A percentile compares a stretch with the other conserved stretches of the same genome.
Evolutionary conservation across 306 rosid species (phyloP).

Genomic region (Ormosia emarginata): DNA sequence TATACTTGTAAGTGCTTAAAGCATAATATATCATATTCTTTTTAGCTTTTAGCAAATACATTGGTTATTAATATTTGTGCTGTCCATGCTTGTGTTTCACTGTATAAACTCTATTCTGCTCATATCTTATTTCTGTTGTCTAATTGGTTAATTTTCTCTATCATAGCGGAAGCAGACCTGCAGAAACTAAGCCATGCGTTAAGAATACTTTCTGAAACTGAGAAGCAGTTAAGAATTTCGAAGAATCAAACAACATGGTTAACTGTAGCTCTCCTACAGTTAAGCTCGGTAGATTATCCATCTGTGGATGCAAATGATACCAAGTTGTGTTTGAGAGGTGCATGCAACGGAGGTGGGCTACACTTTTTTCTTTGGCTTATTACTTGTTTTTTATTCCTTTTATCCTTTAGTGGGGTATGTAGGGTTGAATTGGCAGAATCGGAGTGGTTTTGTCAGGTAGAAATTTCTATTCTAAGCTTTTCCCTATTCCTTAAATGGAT

Average conservation of each 20-base stretch:
- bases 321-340: constrained; percentile 40
- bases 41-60: not conserved
- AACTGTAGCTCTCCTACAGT: constrained; percentile 78
- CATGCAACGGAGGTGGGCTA: constrained; percentile 38
- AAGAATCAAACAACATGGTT: constrained; percentile 89
- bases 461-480: constrained; percentile 3
- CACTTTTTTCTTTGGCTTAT: not conserved
- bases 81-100: constrained; percentile 1
- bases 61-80: constrained; percentile 1
- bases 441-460: not conserved
- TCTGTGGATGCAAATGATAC: constrained; percentile 42
- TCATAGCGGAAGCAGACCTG: constrained; percentile 61
- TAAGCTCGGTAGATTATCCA: constrained; percentile 56
- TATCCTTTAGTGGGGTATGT: not conserved
- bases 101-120: not conserved
- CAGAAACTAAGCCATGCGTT: constrained; percentile 70
- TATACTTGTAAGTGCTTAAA: constrained; percentile 53
- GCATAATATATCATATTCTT: not conserved
- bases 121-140: not conserved
- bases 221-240: constrained; percentile 74
- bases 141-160: constrained; percentile 19
- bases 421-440: not conserved
- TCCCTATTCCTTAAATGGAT: constrained; percentile 19
- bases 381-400: not conserved
- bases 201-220: constrained; percentile 72